A percentile compares a stretch with the other conserved stretches of the same genome.
These are phyloP conservation scores for Zygosaccharomyces lentus DNA, from an alignment of 805 yeast species.

Conservation along the genomic window DNA sequence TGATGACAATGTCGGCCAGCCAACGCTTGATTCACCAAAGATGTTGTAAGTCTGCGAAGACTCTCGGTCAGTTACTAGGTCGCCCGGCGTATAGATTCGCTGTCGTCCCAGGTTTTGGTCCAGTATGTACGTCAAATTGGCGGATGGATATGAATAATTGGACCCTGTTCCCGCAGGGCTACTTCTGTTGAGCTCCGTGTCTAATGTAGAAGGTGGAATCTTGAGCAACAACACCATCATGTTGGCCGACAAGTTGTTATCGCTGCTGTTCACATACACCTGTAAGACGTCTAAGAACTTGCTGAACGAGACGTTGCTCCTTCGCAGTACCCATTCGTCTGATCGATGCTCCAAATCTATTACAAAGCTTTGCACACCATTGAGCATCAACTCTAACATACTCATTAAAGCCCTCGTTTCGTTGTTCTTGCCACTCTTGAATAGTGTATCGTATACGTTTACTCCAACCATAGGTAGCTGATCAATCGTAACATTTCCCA, in stretches of 20 bases:
- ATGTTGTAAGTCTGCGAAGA: constrained; percentile 17
- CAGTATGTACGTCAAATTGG: constrained; percentile 22
- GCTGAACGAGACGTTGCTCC: constrained; percentile 23
- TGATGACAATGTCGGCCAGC: constrained; percentile 36
- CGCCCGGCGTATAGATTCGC: constrained; percentile 32
- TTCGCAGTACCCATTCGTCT: constrained; percentile 25
- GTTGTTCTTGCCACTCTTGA: constrained; percentile 29
- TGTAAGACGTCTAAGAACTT: constrained; percentile 31
- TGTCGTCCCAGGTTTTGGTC: constrained; percentile 17
- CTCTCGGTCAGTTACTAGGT: constrained; percentile 22
- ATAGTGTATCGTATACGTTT: constrained; percentile 34
- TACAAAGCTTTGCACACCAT: constrained; percentile 45
- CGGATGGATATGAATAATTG: background rate
- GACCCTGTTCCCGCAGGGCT: constrained; percentile 14
- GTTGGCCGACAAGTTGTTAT: constrained; percentile 45
- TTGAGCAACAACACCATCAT: constrained; percentile 41
- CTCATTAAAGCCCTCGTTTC: constrained; percentile 29
- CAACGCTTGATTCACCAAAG: constrained; percentile 14
- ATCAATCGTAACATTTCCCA: constrained; percentile 39
- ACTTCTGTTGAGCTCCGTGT: constrained; percentile 3
- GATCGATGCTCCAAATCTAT: constrained; percentile 58
- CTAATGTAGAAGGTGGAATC: constrained; percentile 17
- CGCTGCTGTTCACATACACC: constrained; percentile 38
- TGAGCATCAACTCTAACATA: constrained; percentile 35
- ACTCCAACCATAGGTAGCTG: constrained; percentile 42